A percentile compares a stretch with the other conserved stretches of the same genome.
Conservation (phyloP, 2,329 filamentous ascomycete species). For the Bipolaris bicolor region DNA sequence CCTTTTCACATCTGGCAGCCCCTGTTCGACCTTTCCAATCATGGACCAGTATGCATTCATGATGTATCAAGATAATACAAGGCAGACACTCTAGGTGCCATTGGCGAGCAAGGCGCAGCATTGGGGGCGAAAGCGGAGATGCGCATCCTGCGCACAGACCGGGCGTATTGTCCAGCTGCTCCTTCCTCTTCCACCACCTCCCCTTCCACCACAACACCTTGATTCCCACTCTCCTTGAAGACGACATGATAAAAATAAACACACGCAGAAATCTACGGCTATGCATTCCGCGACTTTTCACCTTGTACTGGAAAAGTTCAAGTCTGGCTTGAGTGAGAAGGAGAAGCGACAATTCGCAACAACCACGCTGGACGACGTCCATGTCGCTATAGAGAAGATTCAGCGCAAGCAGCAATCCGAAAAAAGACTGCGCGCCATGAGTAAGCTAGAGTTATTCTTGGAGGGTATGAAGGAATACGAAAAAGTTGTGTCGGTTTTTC, state of each 20-base stretch:
- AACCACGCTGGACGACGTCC: slow-evolving; percentile 28
- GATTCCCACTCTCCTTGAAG: neutral
- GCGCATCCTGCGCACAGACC: slow-evolving; percentile 1
- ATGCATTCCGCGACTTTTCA: neutral
- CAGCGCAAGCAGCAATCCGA: slow-evolving; percentile 37
- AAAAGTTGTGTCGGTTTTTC: slow-evolving; percentile 45
- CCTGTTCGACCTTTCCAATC: neutral
- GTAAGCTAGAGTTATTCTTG: slow-evolving; percentile 20
- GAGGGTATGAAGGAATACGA: slow-evolving; percentile 49
- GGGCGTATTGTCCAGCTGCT: neutral
- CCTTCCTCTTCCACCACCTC: neutral
- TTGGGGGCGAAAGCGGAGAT: neutral
- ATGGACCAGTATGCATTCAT: neutral
- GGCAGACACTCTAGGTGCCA: neutral
- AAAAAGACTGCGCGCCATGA: slow-evolving; percentile 35
- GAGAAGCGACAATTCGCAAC: slow-evolving; percentile 15
- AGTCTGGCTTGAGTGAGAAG: slow-evolving; percentile 7
- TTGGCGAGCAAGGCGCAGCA: neutral
- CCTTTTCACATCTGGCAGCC: too few relatives aligned
- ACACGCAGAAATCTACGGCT: neutral
- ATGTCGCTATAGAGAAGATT: slow-evolving; percentile 24
- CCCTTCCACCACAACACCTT: neutral
- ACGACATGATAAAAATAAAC: neutral
- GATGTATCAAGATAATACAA: neutral
- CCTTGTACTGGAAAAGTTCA: slow-evolving; percentile 15